Evolutionary conservation across 441 rosid species (phyloP).

Genomic region (Adansonia madagascariensis): DNA sequence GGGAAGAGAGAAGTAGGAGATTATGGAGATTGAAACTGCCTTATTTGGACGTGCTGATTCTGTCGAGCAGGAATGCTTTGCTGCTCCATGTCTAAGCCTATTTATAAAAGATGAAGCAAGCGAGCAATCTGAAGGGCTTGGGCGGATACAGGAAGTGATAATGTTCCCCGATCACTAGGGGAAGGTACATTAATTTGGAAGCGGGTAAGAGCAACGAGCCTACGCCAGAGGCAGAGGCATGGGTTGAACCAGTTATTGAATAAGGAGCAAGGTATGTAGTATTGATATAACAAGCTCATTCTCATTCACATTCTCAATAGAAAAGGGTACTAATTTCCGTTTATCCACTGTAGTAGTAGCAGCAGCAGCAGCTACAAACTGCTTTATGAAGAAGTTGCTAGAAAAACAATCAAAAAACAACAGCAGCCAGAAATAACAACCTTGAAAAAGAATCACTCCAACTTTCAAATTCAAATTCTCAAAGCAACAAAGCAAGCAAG

Average conservation of each 20-base stretch:
- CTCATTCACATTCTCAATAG: neutral
- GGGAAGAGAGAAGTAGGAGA: constrained; percentile 66
- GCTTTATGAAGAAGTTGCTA: too few relatives aligned
- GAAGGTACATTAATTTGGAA: neutral
- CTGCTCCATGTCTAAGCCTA: too few relatives aligned
- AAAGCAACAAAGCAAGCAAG: neutral
- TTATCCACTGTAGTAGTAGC: too few relatives aligned
- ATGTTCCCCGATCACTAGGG: too few relatives aligned
- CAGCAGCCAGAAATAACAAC: neutral
- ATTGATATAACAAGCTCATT: constrained; percentile 34
- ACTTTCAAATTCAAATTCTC: neutral
- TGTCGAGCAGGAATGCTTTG: neutral
- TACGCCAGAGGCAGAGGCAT: too few relatives aligned
- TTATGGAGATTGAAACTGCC: constrained; percentile 66
- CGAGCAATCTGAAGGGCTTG: too few relatives aligned
- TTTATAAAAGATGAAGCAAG: too few relatives aligned
- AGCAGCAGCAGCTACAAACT: too few relatives aligned
- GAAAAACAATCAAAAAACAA: neutral
- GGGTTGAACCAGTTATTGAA: constrained; percentile 45
- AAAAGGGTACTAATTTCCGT: neutral
- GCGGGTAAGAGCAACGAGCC: too few relatives aligned
- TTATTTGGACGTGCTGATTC: constrained; percentile 63
- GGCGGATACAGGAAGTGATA: too few relatives aligned
- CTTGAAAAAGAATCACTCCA: neutral
- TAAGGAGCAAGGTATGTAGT: constrained; percentile 81